A percentile compares a stretch with the other conserved stretches of the same genome.
Evolutionary conservation across 371 early-diverging fungal species (phyloP).

Genomic region (Apophysomyces ossiformis): DNA sequence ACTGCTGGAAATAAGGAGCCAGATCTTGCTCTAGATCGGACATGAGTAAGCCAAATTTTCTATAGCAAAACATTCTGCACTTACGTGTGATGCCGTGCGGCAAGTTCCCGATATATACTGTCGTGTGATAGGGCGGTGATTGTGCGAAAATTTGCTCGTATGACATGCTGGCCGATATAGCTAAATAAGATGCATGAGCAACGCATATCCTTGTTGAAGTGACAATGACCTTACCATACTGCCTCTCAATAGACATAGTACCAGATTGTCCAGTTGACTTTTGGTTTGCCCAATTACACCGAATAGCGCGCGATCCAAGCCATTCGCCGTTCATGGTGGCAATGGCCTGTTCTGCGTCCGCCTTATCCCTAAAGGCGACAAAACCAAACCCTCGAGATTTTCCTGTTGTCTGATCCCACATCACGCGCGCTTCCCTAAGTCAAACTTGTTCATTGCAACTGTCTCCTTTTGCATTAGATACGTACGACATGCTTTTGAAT

Average conservation of each 20-base stretch:
- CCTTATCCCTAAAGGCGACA: slow-evolving; percentile 79
- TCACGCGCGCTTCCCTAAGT: slow-evolving; percentile 61
- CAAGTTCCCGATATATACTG: slow-evolving; percentile 86
- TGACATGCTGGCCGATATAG: slow-evolving; percentile 36
- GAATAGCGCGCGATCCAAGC: slow-evolving; percentile 67
- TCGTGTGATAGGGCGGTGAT: slow-evolving; percentile 79
- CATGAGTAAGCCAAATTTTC: background rate
- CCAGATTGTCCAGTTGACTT: slow-evolving; percentile 29
- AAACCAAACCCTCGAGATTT: slow-evolving; percentile 87
- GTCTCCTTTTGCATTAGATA: slow-evolving; percentile 8
- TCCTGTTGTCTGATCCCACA: slow-evolving; percentile 78
- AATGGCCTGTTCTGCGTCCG: slow-evolving; percentile 82
- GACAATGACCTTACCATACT: background rate
- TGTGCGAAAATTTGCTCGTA: slow-evolving; percentile 76
- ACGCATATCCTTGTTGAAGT: background rate
- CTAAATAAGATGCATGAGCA: slow-evolving; percentile 14
- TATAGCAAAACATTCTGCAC: slow-evolving; percentile 5
- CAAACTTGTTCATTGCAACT: background rate
- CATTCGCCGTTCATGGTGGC: slow-evolving; percentile 88
- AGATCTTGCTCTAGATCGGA: slow-evolving; percentile 64
- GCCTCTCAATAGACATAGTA: slow-evolving; percentile 1
- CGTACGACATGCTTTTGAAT: slow-evolving; percentile 68
- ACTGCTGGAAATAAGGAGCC: slow-evolving; percentile 73
- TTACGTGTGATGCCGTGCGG: slow-evolving; percentile 49
- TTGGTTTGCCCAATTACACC: slow-evolving; percentile 77